Evolutionary conservation across 306 rosid genomes (phyloP).

Genomic region (Lathyrus sativus): DNA sequence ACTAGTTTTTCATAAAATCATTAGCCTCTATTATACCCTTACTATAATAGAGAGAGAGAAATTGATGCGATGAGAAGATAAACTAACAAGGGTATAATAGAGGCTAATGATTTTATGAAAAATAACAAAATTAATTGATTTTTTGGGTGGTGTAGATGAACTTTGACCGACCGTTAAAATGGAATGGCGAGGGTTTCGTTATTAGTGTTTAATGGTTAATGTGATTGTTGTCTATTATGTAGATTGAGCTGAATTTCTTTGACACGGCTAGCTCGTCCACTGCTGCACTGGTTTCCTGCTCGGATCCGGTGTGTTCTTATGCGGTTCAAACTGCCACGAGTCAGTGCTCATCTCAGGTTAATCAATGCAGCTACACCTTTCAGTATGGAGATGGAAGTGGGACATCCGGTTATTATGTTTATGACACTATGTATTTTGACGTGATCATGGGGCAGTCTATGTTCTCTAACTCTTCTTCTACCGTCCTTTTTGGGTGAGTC

Average conservation of each 20-base stretch:
- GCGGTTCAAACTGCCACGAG: conserved; percentile 60
- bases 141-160: neutral
- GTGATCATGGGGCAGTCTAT: conserved; percentile 65
- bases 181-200: neutral
- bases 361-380: conserved; percentile 80
- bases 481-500: conserved; percentile 85
- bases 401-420: conserved; percentile 82
- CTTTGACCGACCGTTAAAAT: neutral
- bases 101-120: neutral
- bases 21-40: neutral
- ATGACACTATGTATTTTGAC: conserved; percentile 79
- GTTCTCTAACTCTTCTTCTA: conserved; percentile 66
- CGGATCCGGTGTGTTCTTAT: conserved; percentile 76
- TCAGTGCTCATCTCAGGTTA: conserved; percentile 66
- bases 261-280: conserved; percentile 78
- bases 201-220: conserved; percentile 24
- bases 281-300: conserved; percentile 66
- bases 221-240: conserved; percentile 44
- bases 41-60: neutral
- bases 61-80: neutral
- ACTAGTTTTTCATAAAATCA: neutral
- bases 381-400: conserved; percentile 97
- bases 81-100: neutral
- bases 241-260: conserved; percentile 80
- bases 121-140: neutral